These are phyloP conservation scores for Phytopythium chamaehyphon DNA, from an alignment of 352 stramenopile species.

Conservation along the genomic window DNA sequence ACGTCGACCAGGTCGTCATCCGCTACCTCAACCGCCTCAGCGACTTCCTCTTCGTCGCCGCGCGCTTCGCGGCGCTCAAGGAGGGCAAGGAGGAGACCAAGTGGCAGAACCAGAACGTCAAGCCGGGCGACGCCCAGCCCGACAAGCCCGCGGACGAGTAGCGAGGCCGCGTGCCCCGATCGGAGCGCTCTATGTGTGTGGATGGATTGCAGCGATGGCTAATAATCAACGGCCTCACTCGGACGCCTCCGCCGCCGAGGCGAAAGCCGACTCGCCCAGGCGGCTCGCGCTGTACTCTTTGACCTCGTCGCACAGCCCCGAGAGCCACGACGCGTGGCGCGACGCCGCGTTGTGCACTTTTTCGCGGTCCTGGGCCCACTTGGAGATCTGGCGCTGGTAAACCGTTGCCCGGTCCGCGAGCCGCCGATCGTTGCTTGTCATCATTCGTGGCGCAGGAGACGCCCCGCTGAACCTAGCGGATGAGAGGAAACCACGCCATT, in stretches of 20 bases:
- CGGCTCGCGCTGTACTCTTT: slow-evolving; percentile 49
- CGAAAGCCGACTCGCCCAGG: slow-evolving; percentile 5
- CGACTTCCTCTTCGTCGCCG: slow-evolving; percentile 88
- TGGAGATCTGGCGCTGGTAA: slow-evolving; percentile 59
- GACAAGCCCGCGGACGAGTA: slow-evolving; percentile 5
- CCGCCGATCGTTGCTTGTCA: slow-evolving; percentile 2
- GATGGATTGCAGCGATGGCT: too few species aligned
- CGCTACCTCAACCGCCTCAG: slow-evolving; percentile 85
- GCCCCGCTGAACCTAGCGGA: not conserved
- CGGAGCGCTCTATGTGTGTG: too few species aligned
- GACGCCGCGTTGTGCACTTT: slow-evolving; percentile 58
- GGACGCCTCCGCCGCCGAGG: too few species aligned
- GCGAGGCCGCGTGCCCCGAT: too few species aligned
- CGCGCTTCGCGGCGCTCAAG: slow-evolving; percentile 51
- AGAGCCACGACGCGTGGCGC: slow-evolving; percentile 54
- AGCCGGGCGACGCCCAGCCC: slow-evolving; percentile 18
- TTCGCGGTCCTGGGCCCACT: slow-evolving; percentile 53
- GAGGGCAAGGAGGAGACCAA: slow-evolving; percentile 75
- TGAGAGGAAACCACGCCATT: not conserved
- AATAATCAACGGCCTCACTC: not conserved
- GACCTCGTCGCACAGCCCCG: slow-evolving; percentile 54
- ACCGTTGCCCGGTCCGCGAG: slow-evolving; percentile 12
- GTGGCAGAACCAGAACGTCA: slow-evolving; percentile 76
- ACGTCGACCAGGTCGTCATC: slow-evolving; percentile 74
- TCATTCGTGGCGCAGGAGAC: not conserved